Percentiles rank a stretch among this genome's conserved stretches.
These are phyloP conservation scores for Herpotrichia juniperi DNA, from an alignment of 2,329 filamentous ascomycete genomes.

Conservation along the genomic window DNA sequence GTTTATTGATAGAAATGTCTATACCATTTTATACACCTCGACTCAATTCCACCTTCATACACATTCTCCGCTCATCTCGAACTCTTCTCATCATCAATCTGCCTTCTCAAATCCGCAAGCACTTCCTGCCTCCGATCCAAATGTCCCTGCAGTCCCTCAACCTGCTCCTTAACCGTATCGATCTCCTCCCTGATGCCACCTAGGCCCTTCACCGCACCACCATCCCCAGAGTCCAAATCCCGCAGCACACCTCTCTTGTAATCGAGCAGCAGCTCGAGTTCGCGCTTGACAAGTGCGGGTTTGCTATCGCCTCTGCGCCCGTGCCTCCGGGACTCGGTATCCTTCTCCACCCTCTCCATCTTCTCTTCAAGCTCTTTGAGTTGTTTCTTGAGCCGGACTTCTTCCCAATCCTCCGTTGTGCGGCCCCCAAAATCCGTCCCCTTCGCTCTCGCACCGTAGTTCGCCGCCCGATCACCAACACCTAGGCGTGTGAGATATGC, in stretches of 20 bases:
- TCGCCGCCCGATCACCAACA: constrained; percentile 69
- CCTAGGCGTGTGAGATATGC: constrained; percentile 93
- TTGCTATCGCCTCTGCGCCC: constrained; percentile 72
- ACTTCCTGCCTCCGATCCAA: constrained; percentile 76
- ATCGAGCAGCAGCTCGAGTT: constrained; percentile 91
- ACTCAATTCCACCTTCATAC: no score
- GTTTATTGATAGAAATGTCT: no score
- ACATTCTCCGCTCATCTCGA: not conserved
- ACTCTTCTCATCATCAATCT: constrained; percentile 86
- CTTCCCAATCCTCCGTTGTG: constrained; percentile 93
- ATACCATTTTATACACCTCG: no score
- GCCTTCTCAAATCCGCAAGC: constrained; percentile 75
- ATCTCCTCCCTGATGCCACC: constrained; percentile 85
- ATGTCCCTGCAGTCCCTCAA: constrained; percentile 87
- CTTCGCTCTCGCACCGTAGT: constrained; percentile 69
- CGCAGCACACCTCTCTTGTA: constrained; percentile 85
- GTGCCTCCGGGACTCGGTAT: constrained; percentile 64
- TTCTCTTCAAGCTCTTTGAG: constrained; percentile 87
- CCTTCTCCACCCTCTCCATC: constrained; percentile 79
- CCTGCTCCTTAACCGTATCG: constrained; percentile 88
- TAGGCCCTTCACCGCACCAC: constrained; percentile 67
- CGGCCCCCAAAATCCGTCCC: constrained; percentile 91
- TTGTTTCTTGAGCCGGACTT: constrained; percentile 92
- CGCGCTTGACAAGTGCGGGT: constrained; percentile 90
- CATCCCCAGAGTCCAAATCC: constrained; percentile 74